Percentiles rank a stretch among this genome's conserved stretches.
phyloP scores from a whole-genome alignment of 2,329 filamentous ascomycete genomes.

The Exophiala dermatitidis region DNA sequence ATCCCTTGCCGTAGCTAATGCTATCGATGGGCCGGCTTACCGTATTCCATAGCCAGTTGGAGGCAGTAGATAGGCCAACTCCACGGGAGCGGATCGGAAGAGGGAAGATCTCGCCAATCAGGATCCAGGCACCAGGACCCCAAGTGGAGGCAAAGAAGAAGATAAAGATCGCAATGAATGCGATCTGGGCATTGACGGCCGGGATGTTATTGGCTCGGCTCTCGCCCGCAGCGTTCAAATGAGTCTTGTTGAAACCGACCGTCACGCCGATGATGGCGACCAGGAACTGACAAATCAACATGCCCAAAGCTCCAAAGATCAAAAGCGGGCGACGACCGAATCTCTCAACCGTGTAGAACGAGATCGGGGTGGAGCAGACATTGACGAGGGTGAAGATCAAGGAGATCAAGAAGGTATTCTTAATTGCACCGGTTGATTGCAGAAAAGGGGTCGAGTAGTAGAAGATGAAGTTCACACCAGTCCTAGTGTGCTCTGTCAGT shows the following conservation, averaged over 20 bases:
- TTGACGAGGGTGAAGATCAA: slow-evolving; percentile 85
- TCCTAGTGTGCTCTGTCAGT: slow-evolving; percentile 58
- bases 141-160: slow-evolving; percentile 88
- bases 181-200: slow-evolving; percentile 60
- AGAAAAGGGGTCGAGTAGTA: slow-evolving; percentile 79
- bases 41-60: slow-evolving; percentile 90
- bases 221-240: slow-evolving; percentile 55
- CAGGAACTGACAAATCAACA: slow-evolving; percentile 81
- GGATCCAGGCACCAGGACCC: slow-evolving; percentile 64
- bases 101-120: slow-evolving; percentile 87
- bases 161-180: slow-evolving; percentile 88
- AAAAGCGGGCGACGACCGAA: slow-evolving; percentile 75
- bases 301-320: slow-evolving; percentile 69
- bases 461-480: slow-evolving; percentile 90
- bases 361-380: slow-evolving; percentile 74
- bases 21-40: slow-evolving; percentile 50
- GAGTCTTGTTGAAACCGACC: slow-evolving; percentile 25
- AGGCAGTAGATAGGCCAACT: slow-evolving; percentile 78
- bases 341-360: slow-evolving; percentile 78
- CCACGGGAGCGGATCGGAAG: slow-evolving; percentile 81
- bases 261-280: slow-evolving; percentile 57
- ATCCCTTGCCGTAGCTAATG: neutral
- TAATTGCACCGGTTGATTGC: slow-evolving; percentile 65
- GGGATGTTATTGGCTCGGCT: slow-evolving; percentile 45
- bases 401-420: slow-evolving; percentile 72